Conservation (phyloP, 306 rosid genomes). For the Hippophae rhamnoides region DNA sequence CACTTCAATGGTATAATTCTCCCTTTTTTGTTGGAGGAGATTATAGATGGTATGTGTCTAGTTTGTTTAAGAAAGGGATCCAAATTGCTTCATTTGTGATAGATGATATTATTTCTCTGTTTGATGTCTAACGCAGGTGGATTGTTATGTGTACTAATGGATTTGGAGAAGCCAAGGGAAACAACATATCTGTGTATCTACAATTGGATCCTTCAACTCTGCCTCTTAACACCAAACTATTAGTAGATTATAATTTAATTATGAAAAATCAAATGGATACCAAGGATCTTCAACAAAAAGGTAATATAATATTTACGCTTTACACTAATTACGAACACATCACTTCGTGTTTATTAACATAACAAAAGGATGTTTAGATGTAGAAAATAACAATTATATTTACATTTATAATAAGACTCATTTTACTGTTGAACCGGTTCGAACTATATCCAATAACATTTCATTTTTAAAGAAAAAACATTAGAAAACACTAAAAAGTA, state of each 20-base stretch:
- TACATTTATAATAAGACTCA: too few relatives aligned
- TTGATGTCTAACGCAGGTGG: neutral
- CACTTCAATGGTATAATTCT: neutral
- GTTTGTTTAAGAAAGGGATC: too few relatives aligned
- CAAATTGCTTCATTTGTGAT: neutral
- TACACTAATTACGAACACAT: too few relatives aligned
- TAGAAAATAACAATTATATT: too few relatives aligned
- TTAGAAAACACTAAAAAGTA: too few relatives aligned
- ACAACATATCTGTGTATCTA: neutral
- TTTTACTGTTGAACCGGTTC: too few relatives aligned
- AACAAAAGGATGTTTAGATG: too few relatives aligned
- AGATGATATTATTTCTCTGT: too few relatives aligned
- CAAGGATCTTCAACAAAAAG: neutral
- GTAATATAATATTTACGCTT: neutral
- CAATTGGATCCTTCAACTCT: neutral
- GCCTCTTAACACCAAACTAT: conserved; percentile 6
- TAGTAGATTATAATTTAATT: neutral
- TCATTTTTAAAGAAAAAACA: too few relatives aligned
- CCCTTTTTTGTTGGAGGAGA: neutral
- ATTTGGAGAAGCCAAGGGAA: neutral
- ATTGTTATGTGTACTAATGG: neutral
- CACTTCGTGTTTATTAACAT: too few relatives aligned
- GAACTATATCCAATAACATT: too few relatives aligned
- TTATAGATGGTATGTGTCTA: neutral
- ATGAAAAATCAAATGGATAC: neutral